Conservation (phyloP, 2,329 filamentous ascomycete genomes). For the Pseudogymnoascus verrucosus region DNA sequence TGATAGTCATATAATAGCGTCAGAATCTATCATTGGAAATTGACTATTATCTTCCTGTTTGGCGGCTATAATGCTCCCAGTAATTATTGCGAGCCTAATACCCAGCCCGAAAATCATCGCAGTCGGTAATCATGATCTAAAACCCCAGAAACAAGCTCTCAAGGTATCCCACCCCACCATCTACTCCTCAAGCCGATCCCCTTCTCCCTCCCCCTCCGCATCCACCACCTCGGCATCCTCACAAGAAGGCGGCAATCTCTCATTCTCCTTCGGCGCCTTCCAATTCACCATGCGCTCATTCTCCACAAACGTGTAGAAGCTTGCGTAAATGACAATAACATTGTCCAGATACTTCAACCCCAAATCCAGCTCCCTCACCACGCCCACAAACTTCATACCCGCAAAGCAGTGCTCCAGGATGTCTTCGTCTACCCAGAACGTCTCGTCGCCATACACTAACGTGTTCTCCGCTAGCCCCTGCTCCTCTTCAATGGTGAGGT, state of each 20-base stretch:
- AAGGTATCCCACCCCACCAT: neutral
- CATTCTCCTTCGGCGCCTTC: slow-evolving; percentile 42
- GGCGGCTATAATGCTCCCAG: neutral
- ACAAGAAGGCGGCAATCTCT: slow-evolving; percentile 18
- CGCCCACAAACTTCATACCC: slow-evolving; percentile 55
- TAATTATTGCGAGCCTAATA: neutral
- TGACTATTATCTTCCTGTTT: neutral
- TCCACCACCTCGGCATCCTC: slow-evolving; percentile 16
- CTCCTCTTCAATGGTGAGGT: slow-evolving; percentile 21
- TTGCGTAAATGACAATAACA: slow-evolving; percentile 46
- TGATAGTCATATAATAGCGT: neutral
- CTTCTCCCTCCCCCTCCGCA: neutral
- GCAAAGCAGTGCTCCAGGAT: slow-evolving; percentile 48
- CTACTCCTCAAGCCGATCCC: neutral
- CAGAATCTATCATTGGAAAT: neutral
- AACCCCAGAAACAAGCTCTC: neutral
- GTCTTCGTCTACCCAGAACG: slow-evolving; percentile 61
- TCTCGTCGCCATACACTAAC: slow-evolving; percentile 33
- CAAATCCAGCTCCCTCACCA: slow-evolving; percentile 48
- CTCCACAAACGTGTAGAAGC: slow-evolving; percentile 56
- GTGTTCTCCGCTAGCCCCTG: slow-evolving; percentile 18
- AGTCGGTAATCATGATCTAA: neutral
- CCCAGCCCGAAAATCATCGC: neutral
- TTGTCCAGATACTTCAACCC: slow-evolving; percentile 59
- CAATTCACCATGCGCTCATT: slow-evolving; percentile 63